A percentile compares a stretch with the other conserved stretches of the same genome.
Conservation (phyloP, 495 filamentous ascomycete species). For the Penicillium angulare region DNA sequence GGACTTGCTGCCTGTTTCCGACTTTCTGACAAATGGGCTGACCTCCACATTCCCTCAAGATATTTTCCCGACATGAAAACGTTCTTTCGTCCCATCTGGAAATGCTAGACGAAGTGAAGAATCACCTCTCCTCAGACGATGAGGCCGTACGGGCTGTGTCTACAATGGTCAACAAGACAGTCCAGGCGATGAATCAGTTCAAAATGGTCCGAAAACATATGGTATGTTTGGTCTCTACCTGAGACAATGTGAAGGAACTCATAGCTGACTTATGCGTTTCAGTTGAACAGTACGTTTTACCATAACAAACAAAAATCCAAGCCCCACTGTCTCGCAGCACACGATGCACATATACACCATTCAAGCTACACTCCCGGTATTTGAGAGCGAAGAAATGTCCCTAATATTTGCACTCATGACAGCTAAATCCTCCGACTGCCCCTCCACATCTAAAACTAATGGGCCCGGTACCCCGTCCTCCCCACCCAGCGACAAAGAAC, state of each 20-base stretch:
- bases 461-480: neutral
- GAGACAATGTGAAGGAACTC: neutral
- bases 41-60: conserved; percentile 7
- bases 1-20: neutral
- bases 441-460: neutral
- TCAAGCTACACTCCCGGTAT: too few relatives aligned
- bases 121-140: conserved; percentile 16
- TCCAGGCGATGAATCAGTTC: conserved; percentile 35
- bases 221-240: conserved; percentile 21
- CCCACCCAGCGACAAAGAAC: conserved; percentile 10
- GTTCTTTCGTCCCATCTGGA: conserved; percentile 36
- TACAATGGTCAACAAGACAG: conserved; percentile 38
- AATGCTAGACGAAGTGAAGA: conserved; percentile 30
- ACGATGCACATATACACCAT: neutral
- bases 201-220: conserved; percentile 32
- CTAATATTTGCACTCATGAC: neutral
- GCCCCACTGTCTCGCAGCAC: neutral
- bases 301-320: too few relatives aligned
- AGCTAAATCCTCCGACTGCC: neutral
- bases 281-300: conserved; percentile 25
- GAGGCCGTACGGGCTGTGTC: conserved; percentile 29
- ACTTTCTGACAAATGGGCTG: neutral
- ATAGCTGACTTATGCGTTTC: neutral
- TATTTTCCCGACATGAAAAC: conserved; percentile 36
- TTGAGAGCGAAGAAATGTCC: too few relatives aligned